These are phyloP conservation scores for Leccinum colubrinum DNA, from an alignment of 1,284 basidiomycete species.

Conservation along the genomic window DNA sequence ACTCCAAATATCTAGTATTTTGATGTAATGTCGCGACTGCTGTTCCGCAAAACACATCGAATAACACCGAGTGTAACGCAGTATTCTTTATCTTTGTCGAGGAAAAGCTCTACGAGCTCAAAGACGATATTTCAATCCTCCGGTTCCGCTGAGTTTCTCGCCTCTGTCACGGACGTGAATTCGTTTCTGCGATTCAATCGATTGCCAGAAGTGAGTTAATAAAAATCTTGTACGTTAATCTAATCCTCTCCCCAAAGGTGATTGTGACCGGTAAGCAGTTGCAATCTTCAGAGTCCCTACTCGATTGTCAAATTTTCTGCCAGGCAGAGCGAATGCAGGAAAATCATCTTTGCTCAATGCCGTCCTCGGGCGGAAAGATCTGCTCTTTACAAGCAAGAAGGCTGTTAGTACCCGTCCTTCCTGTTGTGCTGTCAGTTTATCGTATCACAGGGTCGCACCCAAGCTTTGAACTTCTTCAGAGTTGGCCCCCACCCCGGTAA, in stretches of 20 bases:
- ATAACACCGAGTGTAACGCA: neutral
- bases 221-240: neutral
- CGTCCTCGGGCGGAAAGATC: constrained; percentile 52
- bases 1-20: neutral
- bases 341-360: constrained; percentile 74
- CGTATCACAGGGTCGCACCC: constrained; percentile 58
- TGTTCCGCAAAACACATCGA: neutral
- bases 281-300: neutral
- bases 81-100: neutral
- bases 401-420: constrained; percentile 44
- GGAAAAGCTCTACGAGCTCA: constrained; percentile 15
- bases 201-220: constrained; percentile 48
- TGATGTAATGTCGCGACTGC: constrained; percentile 14
- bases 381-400: constrained; percentile 65
- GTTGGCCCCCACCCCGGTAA: constrained; percentile 55
- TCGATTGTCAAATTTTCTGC: neutral
- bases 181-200: constrained; percentile 45
- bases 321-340: constrained; percentile 65
- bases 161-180: constrained; percentile 38
- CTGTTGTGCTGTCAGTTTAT: neutral
- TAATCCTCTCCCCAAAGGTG: constrained; percentile 36
- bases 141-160: constrained; percentile 44
- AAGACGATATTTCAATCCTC: constrained; percentile 35
- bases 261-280: constrained; percentile 47
- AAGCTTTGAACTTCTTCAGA: constrained; percentile 67